Evolutionary conservation across 2,329 filamentous ascomycete genomes (phyloP).

Genomic region (Calonectria pauciramosa): DNA sequence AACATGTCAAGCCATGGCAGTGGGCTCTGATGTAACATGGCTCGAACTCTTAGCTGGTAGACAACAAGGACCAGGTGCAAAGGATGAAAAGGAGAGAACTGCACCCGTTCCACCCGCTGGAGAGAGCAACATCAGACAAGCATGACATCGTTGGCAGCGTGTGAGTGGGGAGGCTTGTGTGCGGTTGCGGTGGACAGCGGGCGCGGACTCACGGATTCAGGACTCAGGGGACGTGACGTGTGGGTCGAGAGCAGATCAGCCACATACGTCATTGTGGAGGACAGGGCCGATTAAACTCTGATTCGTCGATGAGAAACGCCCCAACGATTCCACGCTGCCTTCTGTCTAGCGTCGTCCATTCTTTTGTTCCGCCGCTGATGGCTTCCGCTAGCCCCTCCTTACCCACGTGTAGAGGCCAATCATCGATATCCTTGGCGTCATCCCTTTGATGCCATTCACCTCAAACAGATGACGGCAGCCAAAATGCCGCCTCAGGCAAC

Average conservation of each 20-base stretch:
- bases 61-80: neutral
- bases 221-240: constrained; percentile 36
- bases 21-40: neutral
- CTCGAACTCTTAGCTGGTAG: neutral
- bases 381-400: neutral
- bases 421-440: neutral
- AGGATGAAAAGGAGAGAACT: neutral
- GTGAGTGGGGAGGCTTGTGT: constrained; percentile 16
- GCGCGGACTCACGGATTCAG: constrained; percentile 25
- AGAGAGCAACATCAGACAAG: constrained; percentile 20
- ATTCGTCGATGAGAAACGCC: constrained; percentile 32
- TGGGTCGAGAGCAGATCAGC: constrained; percentile 32
- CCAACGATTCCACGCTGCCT: neutral
- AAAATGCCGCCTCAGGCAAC: neutral
- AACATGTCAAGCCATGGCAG: neutral
- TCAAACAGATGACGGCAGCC: neutral
- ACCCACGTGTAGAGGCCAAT: constrained; percentile 8
- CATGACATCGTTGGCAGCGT: constrained; percentile 12
- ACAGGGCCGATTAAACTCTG: constrained; percentile 32
- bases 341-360: constrained; percentile 1
- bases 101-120: constrained; percentile 9
- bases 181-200: constrained; percentile 26
- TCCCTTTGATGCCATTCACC: neutral
- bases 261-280: constrained; percentile 45
- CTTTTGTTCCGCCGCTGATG: neutral